phyloP scores from a whole-genome alignment of 768 basidiomycete species.

The Lentinula detonsa region DNA sequence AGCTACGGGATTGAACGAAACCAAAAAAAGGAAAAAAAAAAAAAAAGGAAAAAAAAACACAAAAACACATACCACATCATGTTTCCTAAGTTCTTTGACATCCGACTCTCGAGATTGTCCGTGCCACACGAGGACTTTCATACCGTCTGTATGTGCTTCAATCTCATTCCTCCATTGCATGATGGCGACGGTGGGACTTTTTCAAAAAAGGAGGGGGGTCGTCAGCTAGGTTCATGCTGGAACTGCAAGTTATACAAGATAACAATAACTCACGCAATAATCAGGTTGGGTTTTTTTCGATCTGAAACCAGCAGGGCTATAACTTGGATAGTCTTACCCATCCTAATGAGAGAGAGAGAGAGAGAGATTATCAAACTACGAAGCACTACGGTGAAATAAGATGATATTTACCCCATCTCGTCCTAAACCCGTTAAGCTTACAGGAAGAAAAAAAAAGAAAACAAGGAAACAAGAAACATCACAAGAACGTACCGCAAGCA shows the following conservation, averaged over 20 bases:
- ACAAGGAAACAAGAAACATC: neutral
- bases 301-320: conserved; percentile 86
- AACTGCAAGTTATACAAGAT: conserved; percentile 22
- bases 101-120: conserved; percentile 69
- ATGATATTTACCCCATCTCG: conserved; percentile 74
- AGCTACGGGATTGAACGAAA: no score
- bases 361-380: conserved; percentile 6
- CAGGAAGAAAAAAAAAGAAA: neutral
- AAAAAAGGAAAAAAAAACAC: no score
- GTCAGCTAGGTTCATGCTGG: conserved; percentile 41
- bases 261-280: conserved; percentile 71
- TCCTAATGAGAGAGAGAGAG: conserved; percentile 46
- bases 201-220: conserved; percentile 9
- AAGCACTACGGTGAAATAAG: neutral
- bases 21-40: no score
- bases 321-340: conserved; percentile 97
- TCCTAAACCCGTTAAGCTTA: conserved; percentile 37
- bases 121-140: conserved; percentile 92
- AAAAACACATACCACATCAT: conserved; percentile 73
- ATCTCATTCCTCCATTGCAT: conserved; percentile 96
- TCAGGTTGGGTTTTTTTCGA: conserved; percentile 74
- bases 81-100: conserved; percentile 65
- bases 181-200: conserved; percentile 51
- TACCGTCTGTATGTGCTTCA: conserved; percentile 71
- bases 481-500: conserved; percentile 67